Evolutionary conservation across 208 protist species (phyloP), one percentile per base, ranked within the genome.

Genomic region (Leishmania martiniquensis): DNA sequence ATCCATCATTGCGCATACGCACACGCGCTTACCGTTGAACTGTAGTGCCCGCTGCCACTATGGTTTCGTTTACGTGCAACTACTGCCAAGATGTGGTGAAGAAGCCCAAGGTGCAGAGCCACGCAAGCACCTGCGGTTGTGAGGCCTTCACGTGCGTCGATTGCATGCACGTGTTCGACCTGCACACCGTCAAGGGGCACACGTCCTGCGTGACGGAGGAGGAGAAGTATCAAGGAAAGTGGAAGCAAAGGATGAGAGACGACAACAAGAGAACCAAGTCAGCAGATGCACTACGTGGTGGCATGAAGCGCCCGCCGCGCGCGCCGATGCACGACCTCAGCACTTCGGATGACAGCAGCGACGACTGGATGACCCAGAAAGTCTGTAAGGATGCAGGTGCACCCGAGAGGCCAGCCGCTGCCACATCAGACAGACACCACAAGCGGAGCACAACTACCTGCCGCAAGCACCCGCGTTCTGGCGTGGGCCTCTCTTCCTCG

Each of bases 51-150:
- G 32, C n/a, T 12, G 15, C 22, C 10, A 37, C 1, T 10, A 98
- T 98, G 95, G 95, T 98, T 0, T 97, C 93, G 55, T 98, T 98
- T 65, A 96, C 89, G 4, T 98, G 95, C 78, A 85, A 86, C 45
- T 47, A 77, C 75, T 98, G 95, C 76, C 89, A 95, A 69, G 95
- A 98, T 59, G 92, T 97, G 15, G 87, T 98, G 63, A 98, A 97
- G 85, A 98, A 98, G 81, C 93, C 93, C 0, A 97, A 97, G 83
- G 92, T 96, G 42, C 71, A 85, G 29, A 76, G 69, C 39, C 95
- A 98, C 76, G 84, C 85, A 13, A 72, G 77, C 34, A 60, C 44
- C 44, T 98, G 95, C 76, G 80, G 87, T 60, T 79, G 70, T 44
- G 57, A 82, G 63, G 81, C 80, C 63, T 96, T 97, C 76, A 93